These are phyloP conservation scores for Ustilago trichophora DNA, from an alignment of 1,284 basidiomycete species.

Conservation along the genomic window DNA sequence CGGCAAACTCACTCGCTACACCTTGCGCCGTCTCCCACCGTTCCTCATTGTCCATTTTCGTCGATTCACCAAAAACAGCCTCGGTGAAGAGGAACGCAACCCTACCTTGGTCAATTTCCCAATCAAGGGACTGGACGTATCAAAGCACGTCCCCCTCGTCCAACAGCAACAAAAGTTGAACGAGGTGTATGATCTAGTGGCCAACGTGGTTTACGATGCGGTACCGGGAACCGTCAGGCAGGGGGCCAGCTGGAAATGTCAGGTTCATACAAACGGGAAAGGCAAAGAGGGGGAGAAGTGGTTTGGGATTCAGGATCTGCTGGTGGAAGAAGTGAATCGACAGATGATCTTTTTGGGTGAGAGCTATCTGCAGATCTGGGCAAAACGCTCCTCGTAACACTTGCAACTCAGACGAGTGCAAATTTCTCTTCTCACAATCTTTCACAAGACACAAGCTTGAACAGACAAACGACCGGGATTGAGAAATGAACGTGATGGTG, in stretches of 20 bases:
- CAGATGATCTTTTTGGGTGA: slow-evolving; percentile 99
- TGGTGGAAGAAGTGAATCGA: slow-evolving; percentile 91
- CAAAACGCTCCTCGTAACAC: slow-evolving; percentile 1
- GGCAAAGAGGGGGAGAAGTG: slow-evolving; percentile 75
- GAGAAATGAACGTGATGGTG: no score
- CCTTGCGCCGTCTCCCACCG: slow-evolving; percentile 84
- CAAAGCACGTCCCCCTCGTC: slow-evolving; percentile 11
- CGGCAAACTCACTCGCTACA: slow-evolving; percentile 74
- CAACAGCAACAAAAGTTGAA: slow-evolving; percentile 70
- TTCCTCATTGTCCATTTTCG: slow-evolving; percentile 96
- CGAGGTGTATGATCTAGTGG: slow-evolving; percentile 89
- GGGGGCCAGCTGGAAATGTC: slow-evolving; percentile 88
- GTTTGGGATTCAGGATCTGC: slow-evolving; percentile 96
- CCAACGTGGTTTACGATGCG: slow-evolving; percentile 93
- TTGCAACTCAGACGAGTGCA: no score
- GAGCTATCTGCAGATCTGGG: slow-evolving; percentile 76
- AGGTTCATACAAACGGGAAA: slow-evolving; percentile 73
- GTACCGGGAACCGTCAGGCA: slow-evolving; percentile 90
- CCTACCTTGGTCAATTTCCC: slow-evolving; percentile 98
- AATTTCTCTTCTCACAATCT: neutral
- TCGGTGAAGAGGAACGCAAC: slow-evolving; percentile 94
- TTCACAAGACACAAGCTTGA: no score
- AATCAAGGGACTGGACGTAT: slow-evolving; percentile 76
- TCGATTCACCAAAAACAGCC: slow-evolving; percentile 96
- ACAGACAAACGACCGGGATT: no score